Percentiles rank a stretch among this genome's conserved stretches.
phyloP scores from a whole-genome alignment of 1,139 yeast species.

The Candida tropicalis region DNA sequence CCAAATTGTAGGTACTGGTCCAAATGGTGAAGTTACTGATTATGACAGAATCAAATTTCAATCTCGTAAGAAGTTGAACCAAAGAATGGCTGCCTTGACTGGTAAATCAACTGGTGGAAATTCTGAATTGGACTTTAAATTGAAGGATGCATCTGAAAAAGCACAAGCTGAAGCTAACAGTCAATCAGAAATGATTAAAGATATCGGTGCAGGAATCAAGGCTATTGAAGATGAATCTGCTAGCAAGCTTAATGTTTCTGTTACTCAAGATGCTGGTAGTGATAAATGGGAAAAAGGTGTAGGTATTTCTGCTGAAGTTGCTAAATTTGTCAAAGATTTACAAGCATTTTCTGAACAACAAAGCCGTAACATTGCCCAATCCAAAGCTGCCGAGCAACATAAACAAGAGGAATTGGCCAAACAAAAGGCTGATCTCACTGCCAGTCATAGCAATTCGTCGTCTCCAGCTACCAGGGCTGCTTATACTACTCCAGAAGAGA shows the following conservation, averaged over 20 bases:
- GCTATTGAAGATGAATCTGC: conserved; percentile 69
- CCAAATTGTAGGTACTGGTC: conserved; percentile 74
- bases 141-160: conserved; percentile 56
- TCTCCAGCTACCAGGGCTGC: conserved; percentile 15
- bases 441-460: conserved; percentile 15
- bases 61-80: conserved; percentile 73
- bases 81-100: conserved; percentile 90
- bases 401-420: conserved; percentile 6
- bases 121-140: conserved; percentile 54
- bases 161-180: conserved; percentile 58
- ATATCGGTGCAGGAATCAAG: conserved; percentile 72
- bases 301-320: conserved; percentile 68
- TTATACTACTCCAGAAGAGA: conserved; percentile 56
- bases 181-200: conserved; percentile 63
- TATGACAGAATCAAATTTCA: conserved; percentile 77
- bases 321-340: conserved; percentile 61
- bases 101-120: conserved; percentile 54
- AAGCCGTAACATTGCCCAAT: conserved; percentile 11
- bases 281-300: conserved; percentile 85
- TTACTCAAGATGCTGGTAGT: conserved; percentile 55
- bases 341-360: conserved; percentile 25
- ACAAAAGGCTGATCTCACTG: conserved; percentile 8
- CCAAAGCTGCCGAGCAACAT: conserved; percentile 11
- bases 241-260: conserved; percentile 43
- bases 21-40: conserved; percentile 82